phyloP scores from a whole-genome alignment of 2,329 filamentous ascomycete species.

The Nemania abortiva region DNA sequence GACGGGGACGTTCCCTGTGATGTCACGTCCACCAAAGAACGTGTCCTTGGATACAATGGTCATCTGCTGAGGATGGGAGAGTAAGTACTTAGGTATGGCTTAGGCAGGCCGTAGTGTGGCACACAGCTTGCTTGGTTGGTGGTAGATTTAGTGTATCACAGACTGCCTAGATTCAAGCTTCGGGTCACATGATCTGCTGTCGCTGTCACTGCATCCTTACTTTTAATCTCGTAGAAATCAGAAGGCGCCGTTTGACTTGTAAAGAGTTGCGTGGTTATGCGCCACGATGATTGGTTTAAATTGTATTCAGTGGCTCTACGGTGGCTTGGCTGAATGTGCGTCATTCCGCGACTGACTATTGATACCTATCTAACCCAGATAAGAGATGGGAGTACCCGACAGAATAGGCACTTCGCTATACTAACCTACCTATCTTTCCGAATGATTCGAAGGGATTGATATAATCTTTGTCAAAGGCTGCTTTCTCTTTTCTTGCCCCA shows the following conservation, averaged over 20 bases:
- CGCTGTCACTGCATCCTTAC: too few relatives aligned
- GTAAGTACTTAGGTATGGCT: neutral
- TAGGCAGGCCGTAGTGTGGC: neutral
- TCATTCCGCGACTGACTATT: constrained; percentile 20
- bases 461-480: neutral
- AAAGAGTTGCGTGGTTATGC: too few relatives aligned
- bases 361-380: constrained; percentile 19
- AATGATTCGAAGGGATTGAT: constrained; percentile 11
- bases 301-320: too few relatives aligned
- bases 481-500: neutral
- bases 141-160: neutral
- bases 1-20: constrained; percentile 40
- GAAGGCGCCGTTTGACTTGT: too few relatives aligned
- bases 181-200: constrained; percentile 21
- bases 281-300: too few relatives aligned
- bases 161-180: neutral
- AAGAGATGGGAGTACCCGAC: constrained; percentile 8
- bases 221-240: too few relatives aligned
- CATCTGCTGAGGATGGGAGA: neutral
- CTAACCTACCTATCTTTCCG: neutral
- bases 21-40: constrained; percentile 37
- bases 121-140: neutral
- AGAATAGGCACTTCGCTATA: neutral
- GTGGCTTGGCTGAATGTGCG: constrained; percentile 31
- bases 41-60: neutral